phyloP scores from a whole-genome alignment of 345 rosid species.

The Melaleuca quinquenervia region DNA sequence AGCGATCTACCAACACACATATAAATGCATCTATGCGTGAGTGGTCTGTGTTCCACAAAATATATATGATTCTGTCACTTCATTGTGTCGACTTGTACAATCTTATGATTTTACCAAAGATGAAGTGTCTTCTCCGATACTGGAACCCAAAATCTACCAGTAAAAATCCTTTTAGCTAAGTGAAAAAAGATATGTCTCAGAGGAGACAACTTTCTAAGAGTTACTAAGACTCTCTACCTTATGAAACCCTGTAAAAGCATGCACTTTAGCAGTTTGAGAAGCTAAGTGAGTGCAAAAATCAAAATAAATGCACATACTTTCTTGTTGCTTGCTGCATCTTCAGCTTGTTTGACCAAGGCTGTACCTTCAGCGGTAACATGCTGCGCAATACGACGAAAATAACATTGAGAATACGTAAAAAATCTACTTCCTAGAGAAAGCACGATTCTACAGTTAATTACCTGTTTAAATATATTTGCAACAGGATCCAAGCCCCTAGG shows the following conservation, averaged over 20 bases:
- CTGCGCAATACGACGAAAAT: conserved; percentile 10
- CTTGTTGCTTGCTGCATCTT: conserved; percentile 49
- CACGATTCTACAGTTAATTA: neutral
- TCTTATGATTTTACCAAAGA: neutral
- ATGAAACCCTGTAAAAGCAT: neutral
- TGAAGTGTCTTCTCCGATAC: neutral
- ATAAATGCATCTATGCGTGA: neutral
- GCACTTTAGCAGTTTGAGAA: neutral
- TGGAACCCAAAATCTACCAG: neutral
- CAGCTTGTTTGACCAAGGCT: conserved; percentile 59
- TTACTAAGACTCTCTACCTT: neutral
- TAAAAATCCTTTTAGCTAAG: neutral
- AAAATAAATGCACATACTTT: conserved; percentile 8
- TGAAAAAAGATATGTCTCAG: neutral
- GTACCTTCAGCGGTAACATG: conserved; percentile 66
- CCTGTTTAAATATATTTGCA: conserved; percentile 55
- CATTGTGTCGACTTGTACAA: neutral
- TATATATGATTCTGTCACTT: neutral
- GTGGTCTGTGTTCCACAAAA: neutral
- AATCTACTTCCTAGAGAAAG: neutral
- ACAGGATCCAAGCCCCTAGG: conserved; percentile 49
- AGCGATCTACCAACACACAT: neutral
- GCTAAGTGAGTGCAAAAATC: neutral
- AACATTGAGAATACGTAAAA: neutral
- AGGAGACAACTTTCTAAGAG: neutral